phyloP scores from a whole-genome alignment of 768 basidiomycete species.

The Lanmaoa pseudosensibilis region DNA sequence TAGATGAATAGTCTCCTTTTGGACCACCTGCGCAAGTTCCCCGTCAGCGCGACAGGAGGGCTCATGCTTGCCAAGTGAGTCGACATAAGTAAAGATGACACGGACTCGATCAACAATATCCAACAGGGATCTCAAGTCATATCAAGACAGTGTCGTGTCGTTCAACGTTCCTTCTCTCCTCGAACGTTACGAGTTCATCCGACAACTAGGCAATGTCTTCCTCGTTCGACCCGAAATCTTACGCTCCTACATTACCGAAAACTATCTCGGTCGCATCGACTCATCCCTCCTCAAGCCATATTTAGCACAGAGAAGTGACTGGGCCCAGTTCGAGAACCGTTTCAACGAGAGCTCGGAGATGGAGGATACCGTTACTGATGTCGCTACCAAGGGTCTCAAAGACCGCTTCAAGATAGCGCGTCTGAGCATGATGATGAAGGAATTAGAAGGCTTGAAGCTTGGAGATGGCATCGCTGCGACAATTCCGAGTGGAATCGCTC shows the following conservation, averaged over 20 bases:
- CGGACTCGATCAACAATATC: neutral
- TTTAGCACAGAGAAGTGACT: slow-evolving; percentile 87
- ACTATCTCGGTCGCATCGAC: slow-evolving; percentile 91
- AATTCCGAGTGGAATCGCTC: slow-evolving; percentile 57
- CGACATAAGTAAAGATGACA: neutral
- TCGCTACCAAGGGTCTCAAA: slow-evolving; percentile 48
- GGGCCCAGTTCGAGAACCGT: slow-evolving; percentile 79
- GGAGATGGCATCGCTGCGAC: slow-evolving; percentile 58
- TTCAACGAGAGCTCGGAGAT: slow-evolving; percentile 61
- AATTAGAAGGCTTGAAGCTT: slow-evolving; percentile 66
- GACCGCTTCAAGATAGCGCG: slow-evolving; percentile 64
- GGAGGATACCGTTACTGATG: slow-evolving; percentile 42
- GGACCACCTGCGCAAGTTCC: slow-evolving; percentile 94
- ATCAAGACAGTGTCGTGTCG: slow-evolving; percentile 86
- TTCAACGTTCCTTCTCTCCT: slow-evolving; percentile 82
- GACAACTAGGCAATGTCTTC: slow-evolving; percentile 96
- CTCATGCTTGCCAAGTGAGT: slow-evolving; percentile 96
- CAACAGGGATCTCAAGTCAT: slow-evolving; percentile 88
- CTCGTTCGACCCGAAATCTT: slow-evolving; percentile 94
- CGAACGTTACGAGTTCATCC: slow-evolving; percentile 97
- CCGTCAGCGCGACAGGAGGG: slow-evolving; percentile 94
- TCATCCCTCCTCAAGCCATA: slow-evolving; percentile 85
- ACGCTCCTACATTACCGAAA: slow-evolving; percentile 92
- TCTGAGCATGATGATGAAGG: slow-evolving; percentile 85
- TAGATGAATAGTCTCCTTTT: slow-evolving; percentile 65